These are phyloP conservation scores for Arthrobotrys iridis DNA, from an alignment of 2,329 filamentous ascomycete genomes.

Conservation along the genomic window DNA sequence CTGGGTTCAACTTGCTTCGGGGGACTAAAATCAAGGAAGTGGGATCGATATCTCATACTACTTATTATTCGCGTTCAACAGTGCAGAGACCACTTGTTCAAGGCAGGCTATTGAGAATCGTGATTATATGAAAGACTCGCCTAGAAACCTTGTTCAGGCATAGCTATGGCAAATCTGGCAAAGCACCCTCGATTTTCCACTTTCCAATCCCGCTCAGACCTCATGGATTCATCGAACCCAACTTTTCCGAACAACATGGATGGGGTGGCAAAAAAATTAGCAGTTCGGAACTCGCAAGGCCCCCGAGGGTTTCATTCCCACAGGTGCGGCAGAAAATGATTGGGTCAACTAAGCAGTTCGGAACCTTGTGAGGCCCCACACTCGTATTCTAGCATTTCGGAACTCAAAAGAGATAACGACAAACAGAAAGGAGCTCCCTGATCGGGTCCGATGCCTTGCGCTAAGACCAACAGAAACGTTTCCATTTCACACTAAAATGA, in stretches of 20 bases:
- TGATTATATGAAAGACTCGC: background rate
- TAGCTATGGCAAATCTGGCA: background rate
- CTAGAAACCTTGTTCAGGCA: background rate
- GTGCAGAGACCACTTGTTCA: no score
- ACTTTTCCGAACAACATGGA: background rate
- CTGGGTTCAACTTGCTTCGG: no score
- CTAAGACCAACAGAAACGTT: background rate
- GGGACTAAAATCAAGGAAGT: no score
- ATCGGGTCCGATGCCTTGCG: background rate
- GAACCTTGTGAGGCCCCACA: slow-evolving; percentile 45
- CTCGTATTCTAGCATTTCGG: slow-evolving; percentile 29
- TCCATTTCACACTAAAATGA: background rate
- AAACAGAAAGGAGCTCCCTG: slow-evolving; percentile 23
- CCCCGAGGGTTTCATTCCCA: background rate
- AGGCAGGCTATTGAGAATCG: background rate
- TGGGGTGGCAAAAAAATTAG: slow-evolving; percentile 25
- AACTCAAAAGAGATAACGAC: slow-evolving; percentile 33
- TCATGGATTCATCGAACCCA: background rate
- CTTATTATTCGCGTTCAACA: no score
- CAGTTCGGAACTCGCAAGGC: slow-evolving; percentile 47
- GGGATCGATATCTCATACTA: no score
- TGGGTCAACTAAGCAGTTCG: slow-evolving; percentile 41
- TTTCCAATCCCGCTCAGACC: background rate
- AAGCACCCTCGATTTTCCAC: background rate
- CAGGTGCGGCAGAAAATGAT: slow-evolving; percentile 15